Percentiles rank a stretch among this genome's conserved stretches.
Conservation (phyloP, 2,329 filamentous ascomycete species). For the Cucurbitaria berberidis region DNA sequence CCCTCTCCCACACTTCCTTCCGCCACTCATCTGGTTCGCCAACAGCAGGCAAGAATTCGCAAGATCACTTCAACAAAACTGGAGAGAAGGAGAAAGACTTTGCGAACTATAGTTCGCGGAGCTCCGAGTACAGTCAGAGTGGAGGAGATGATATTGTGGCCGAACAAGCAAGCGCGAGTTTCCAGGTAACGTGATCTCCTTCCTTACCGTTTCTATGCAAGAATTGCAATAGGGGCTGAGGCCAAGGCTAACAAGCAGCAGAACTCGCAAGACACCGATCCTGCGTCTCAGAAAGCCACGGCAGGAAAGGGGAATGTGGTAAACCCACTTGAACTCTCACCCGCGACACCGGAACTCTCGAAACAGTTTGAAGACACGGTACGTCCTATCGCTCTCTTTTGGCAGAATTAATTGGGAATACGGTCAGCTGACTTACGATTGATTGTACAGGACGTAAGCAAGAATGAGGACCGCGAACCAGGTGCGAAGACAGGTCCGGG, state of each 20-base stretch:
- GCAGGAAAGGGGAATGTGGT: slow-evolving; percentile 19
- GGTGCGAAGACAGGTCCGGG: slow-evolving; percentile 10
- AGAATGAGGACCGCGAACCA: slow-evolving; percentile 8
- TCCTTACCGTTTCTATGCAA: no score
- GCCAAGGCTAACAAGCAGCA: no score
- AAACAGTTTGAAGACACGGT: slow-evolving; percentile 8
- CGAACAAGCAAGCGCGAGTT: slow-evolving; percentile 4
- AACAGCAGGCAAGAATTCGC: background rate
- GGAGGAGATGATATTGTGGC: slow-evolving; percentile 21
- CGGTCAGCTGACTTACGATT: background rate
- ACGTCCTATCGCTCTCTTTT: background rate
- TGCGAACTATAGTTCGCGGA: slow-evolving; percentile 4
- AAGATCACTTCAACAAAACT: background rate
- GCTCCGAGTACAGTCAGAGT: slow-evolving; percentile 16
- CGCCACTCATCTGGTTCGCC: background rate
- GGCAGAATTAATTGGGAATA: background rate
- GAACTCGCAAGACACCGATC: slow-evolving; percentile 7
- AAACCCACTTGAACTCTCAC: slow-evolving; percentile 17
- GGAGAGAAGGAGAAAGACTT: slow-evolving; percentile 6
- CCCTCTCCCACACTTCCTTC: background rate
- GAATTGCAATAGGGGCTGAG: no score
- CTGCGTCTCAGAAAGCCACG: slow-evolving; percentile 4
- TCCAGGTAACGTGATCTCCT: background rate
- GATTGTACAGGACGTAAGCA: slow-evolving; percentile 4
- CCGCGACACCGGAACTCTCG: slow-evolving; percentile 16